Base-by-base conservation (phyloP, 495 filamentous ascomycete genomes). In the Aspergillus cavernicola region DNA sequence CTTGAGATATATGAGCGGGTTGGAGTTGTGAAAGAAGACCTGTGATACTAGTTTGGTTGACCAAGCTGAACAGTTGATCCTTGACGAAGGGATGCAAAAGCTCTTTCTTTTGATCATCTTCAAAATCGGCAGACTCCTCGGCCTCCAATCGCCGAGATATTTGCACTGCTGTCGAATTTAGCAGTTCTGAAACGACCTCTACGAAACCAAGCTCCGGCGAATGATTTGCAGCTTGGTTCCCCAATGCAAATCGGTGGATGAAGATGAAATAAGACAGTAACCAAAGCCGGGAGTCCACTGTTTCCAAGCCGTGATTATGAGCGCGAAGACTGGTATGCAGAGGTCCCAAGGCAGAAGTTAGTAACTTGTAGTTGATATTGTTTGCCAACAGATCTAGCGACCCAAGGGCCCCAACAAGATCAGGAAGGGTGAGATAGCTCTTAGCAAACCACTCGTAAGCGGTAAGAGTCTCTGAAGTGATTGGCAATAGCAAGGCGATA, bases 251-350 rank as follows among this genome's bases (percentile, higher is more conserved):
- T 13, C 80, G 78, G 56, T 87, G 82, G 39, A 96, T 81, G 58
- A 80, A 88, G 43, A 97, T 86, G 53, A 90, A 83, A 62, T 95
- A 87, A 18, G 86, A 79, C 42, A 96, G 69, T 18, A 98, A 74
- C 86, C 91, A 95, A 18, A 91, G 70, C 13, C 78, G 76, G 40
- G 60, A 59, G 45, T 71, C 61, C 9, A 60, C 62, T 28, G 75
- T 70, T 2, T 68, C 60, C 7, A 57, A 40, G 36, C 41, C 58
- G 16, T 53, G 40, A 19, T 52, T 53, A 19, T 22, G 56, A 19
- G 63, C 62, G 32, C 69, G 60, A 10, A 63, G 61, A 44, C 43
- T 36, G 15, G 24, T 3, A 12, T 66, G 54, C n/a, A 65, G 51
- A 38, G 70, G 35, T 13, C 68, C 67, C 31, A 85, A 50, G 1